Percentiles rank a stretch among this genome's conserved stretches.
Conservation (phyloP, 1,284 basidiomycete species). For the Tylopilus orsonianus region DNA sequence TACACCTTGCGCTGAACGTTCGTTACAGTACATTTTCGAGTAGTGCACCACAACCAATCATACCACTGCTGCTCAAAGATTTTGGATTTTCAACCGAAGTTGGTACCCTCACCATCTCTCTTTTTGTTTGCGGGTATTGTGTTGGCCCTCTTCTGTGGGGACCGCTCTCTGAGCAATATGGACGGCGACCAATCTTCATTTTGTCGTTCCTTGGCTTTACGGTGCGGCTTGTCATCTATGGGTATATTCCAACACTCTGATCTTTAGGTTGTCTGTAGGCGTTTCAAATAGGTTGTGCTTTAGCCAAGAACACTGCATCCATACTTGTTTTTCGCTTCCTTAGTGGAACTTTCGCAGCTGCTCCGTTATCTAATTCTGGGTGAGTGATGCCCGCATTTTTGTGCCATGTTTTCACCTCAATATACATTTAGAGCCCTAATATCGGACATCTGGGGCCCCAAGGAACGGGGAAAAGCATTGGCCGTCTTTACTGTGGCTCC, state of each 20-base stretch:
- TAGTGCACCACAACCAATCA: slow-evolving; percentile 52
- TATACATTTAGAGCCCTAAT: slow-evolving; percentile 44
- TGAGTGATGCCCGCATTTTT: slow-evolving; percentile 24
- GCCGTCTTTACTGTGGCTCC: slow-evolving; percentile 72
- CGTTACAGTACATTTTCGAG: slow-evolving; percentile 57
- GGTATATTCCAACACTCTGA: not conserved
- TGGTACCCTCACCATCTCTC: slow-evolving; percentile 45
- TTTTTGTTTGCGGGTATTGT: slow-evolving; percentile 58
- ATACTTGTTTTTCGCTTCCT: slow-evolving; percentile 69
- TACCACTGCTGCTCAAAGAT: slow-evolving; percentile 45
- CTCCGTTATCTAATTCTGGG: slow-evolving; percentile 49
- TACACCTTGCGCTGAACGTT: slow-evolving; percentile 10
- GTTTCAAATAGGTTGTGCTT: slow-evolving; percentile 67
- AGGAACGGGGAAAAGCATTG: slow-evolving; percentile 67
- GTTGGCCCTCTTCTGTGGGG: slow-evolving; percentile 68
- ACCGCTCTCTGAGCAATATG: slow-evolving; percentile 53
- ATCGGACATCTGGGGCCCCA: slow-evolving; percentile 68
- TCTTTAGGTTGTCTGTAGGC: slow-evolving; percentile 29
- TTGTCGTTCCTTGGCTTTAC: slow-evolving; percentile 65
- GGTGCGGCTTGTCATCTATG: slow-evolving; percentile 30
- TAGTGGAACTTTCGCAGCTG: slow-evolving; percentile 54
- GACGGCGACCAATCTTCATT: slow-evolving; percentile 68
- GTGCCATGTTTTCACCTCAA: not conserved
- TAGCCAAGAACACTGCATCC: slow-evolving; percentile 55
- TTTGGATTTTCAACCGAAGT: slow-evolving; percentile 60